Evolutionary conservation across 2,329 filamentous ascomycete genomes (phyloP).

Genomic region (Nigrograna mackinnonii): DNA sequence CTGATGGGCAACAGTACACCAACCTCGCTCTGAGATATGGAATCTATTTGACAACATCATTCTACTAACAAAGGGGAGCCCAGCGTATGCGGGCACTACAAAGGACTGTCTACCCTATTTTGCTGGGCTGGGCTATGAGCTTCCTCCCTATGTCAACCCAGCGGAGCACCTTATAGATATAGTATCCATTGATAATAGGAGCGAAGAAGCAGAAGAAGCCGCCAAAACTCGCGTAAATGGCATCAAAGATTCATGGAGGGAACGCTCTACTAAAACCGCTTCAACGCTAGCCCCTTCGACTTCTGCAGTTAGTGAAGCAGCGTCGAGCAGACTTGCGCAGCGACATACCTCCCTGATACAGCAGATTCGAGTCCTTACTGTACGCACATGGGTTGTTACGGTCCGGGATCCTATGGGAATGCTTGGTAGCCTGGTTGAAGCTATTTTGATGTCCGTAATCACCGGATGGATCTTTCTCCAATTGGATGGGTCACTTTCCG

Average conservation of each 20-base stretch:
- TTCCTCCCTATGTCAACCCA: constrained; percentile 76
- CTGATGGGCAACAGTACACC: constrained; percentile 68
- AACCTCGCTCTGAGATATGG: constrained; percentile 81
- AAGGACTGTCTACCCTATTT: constrained; percentile 68
- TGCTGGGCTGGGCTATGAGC: constrained; percentile 58
- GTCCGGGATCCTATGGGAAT: constrained; percentile 79
- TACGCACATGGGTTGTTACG: constrained; percentile 71
- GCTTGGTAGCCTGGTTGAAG: constrained; percentile 70
- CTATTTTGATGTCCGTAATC: constrained; percentile 70
- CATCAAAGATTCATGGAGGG: constrained; percentile 64
- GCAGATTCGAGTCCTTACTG: constrained; percentile 68
- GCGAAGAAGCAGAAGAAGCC: constrained; percentile 64
- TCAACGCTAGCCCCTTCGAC: constrained; percentile 16
- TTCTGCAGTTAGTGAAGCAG: not conserved
- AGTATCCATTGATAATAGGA: constrained; percentile 73
- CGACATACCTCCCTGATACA: constrained; percentile 60
- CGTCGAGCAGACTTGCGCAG: not conserved
- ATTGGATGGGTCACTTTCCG: constrained; percentile 66
- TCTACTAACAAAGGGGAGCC: constrained; percentile 67
- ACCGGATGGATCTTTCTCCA: constrained; percentile 74
- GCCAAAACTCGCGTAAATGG: constrained; percentile 63
- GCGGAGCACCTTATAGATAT: constrained; percentile 77
- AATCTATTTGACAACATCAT: constrained; percentile 73
- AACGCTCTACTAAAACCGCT: constrained; percentile 15
- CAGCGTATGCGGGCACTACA: constrained; percentile 68